A percentile compares a stretch with the other conserved stretches of the same genome.
phyloP scores from a whole-genome alignment of 2,329 filamentous ascomycete species.

The Hirsutella minnesotensis region DNA sequence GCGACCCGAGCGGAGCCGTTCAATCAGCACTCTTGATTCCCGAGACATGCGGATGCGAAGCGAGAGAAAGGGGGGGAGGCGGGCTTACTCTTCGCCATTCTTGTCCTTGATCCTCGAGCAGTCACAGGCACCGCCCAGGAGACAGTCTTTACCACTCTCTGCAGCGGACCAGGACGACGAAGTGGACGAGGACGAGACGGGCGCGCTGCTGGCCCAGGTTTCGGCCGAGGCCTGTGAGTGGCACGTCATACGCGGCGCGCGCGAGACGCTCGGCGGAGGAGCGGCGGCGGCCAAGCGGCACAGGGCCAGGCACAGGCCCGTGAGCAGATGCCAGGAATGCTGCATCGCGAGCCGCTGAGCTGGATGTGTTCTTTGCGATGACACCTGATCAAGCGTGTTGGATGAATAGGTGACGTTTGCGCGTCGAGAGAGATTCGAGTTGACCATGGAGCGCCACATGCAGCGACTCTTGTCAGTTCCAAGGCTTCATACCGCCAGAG shows the following conservation, averaged over 20 bases:
- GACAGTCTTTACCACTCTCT: conserved; percentile 4
- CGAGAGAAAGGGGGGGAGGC: neutral
- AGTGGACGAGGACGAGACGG: neutral
- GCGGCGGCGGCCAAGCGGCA: neutral
- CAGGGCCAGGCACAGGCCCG: neutral
- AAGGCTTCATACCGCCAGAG: too few relatives aligned
- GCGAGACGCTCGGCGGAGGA: neutral
- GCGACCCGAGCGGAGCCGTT: too few relatives aligned
- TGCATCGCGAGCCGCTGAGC: neutral
- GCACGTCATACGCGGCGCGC: neutral
- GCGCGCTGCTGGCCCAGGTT: neutral
- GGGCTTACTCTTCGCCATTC: conserved; percentile 16
- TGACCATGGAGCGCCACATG: too few relatives aligned
- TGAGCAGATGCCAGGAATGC: neutral
- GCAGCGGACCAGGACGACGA: neutral
- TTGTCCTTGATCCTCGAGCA: conserved; percentile 15
- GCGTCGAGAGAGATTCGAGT: too few relatives aligned
- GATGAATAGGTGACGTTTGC: too few relatives aligned
- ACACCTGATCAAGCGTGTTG: too few relatives aligned
- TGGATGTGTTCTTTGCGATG: too few relatives aligned
- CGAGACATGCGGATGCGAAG: neutral
- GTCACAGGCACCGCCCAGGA: conserved; percentile 14
- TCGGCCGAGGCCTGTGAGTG: neutral
- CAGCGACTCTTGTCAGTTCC: too few relatives aligned
- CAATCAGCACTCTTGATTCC: too few relatives aligned